phyloP scores from a whole-genome alignment of 2,329 filamentous ascomycete species.

The Hirsutella rhossiliensis region DNA sequence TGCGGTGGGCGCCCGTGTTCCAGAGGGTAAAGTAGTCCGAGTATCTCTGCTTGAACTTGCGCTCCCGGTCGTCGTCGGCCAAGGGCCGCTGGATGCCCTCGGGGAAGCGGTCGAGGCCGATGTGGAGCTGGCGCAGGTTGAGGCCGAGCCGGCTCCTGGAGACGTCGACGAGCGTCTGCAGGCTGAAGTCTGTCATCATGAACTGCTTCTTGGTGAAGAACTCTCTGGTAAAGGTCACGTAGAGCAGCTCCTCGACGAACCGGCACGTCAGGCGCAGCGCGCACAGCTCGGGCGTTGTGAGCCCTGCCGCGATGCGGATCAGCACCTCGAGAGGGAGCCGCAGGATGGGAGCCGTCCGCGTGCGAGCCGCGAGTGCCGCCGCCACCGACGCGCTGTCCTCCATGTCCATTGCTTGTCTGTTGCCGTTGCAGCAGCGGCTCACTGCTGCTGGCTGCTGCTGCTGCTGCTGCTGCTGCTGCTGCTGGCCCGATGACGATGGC shows the following conservation, averaged over 20 bases:
- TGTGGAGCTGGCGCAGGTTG: constrained; percentile 23
- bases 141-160: constrained; percentile 30
- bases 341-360: constrained; percentile 9
- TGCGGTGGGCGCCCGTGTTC: constrained; percentile 31
- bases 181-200: constrained; percentile 45
- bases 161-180: constrained; percentile 41
- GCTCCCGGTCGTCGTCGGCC: constrained; percentile 5
- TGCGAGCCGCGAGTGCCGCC: background rate
- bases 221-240: constrained; percentile 43
- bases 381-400: background rate
- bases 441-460: too few species aligned
- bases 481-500: too few species aligned
- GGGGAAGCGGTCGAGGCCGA: constrained; percentile 16
- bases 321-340: constrained; percentile 48
- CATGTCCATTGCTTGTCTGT: background rate
- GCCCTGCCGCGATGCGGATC: constrained; percentile 36
- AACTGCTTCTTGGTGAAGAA: constrained; percentile 58
- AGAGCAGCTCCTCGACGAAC: constrained; percentile 38
- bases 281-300: constrained; percentile 44
- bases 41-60: constrained; percentile 8
- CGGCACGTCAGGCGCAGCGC: constrained; percentile 43
- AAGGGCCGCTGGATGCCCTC: constrained; percentile 2
- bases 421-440: too few species aligned
- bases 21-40: constrained; percentile 17
- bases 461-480: too few species aligned